Percentiles rank a stretch among this genome's conserved stretches.
Evolutionary conservation across 169 alveolate species (phyloP).

Genomic region (Plasmodium adleri): DNA sequence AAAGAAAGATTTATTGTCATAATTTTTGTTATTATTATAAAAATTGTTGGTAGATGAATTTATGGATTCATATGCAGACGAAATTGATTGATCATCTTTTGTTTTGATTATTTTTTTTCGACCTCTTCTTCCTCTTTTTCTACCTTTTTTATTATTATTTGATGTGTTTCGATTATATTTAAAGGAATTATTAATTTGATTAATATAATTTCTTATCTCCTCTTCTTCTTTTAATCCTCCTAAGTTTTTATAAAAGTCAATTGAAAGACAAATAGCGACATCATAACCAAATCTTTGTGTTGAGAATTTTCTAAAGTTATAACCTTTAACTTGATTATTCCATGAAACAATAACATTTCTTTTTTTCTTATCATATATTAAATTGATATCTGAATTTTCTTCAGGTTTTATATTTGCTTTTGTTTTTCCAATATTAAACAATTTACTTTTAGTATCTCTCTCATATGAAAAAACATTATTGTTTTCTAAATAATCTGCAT

Average conservation of each 20-base stretch:
- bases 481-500: conserved; percentile 56
- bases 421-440: conserved; percentile 13
- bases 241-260: conserved; percentile 55
- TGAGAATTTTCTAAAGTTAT: conserved; percentile 48
- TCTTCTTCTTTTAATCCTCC: conserved; percentile 66
- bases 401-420: conserved; percentile 12
- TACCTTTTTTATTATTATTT: conserved; percentile 23
- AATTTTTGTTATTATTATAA: conserved; percentile 19
- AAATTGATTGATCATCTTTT: too few relatives aligned
- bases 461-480: conserved; percentile 58
- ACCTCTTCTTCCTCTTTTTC: not conserved
- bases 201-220: conserved; percentile 53
- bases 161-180: conserved; percentile 28
- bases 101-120: not conserved
- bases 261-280: conserved; percentile 46
- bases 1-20: conserved; percentile 11
- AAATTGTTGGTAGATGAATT: too few relatives aligned
- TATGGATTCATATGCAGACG: too few relatives aligned
- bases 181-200: conserved; percentile 33
- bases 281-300: conserved; percentile 71
- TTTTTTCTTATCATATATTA: conserved; percentile 44
- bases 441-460: conserved; percentile 44
- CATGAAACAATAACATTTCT: conserved; percentile 65
- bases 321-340: conserved; percentile 50
- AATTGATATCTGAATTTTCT: conserved; percentile 43